Percentiles rank a stretch among this genome's conserved stretches.
Conservation (phyloP, 2,329 filamentous ascomycete genomes). For the Penicillium sumatraense region DNA sequence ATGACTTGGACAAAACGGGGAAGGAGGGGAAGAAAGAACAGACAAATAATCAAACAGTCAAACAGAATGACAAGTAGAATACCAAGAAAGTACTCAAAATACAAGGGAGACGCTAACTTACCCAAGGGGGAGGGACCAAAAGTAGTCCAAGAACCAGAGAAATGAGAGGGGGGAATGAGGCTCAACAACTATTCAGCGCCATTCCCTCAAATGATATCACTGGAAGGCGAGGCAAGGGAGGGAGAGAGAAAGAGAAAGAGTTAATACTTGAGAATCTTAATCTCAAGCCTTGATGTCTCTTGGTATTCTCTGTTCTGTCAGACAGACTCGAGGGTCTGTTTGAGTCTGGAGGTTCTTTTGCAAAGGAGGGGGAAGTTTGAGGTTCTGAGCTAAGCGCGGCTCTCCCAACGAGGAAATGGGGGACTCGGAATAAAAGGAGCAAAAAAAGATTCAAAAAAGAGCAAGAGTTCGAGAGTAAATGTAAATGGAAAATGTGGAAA, state of each 20-base stretch:
- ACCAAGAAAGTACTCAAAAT: no score
- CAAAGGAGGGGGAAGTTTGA: neutral
- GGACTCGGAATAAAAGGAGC: no score
- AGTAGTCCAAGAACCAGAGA: slow-evolving; percentile 38
- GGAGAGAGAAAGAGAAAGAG: no score
- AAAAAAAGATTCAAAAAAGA: neutral
- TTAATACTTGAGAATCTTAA: no score
- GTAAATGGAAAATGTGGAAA: neutral
- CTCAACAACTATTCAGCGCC: slow-evolving; percentile 20
- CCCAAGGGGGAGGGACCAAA: slow-evolving; percentile 23
- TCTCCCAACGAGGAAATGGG: neutral
- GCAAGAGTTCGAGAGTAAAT: neutral
- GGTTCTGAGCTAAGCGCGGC: slow-evolving; percentile 1
- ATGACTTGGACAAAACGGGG: no score
- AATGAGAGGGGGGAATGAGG: slow-evolving; percentile 19
- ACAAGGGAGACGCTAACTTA: slow-evolving; percentile 2
- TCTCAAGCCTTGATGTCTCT: no score
- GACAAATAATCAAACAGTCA: no score
- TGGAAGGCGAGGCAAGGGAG: neutral
- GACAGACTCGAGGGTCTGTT: no score
- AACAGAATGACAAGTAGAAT: no score
- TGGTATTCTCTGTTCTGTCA: no score
- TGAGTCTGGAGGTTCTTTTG: neutral
- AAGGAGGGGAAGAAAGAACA: neutral
- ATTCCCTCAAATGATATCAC: slow-evolving; percentile 11